Percentiles rank a stretch among this genome's conserved stretches.
These are phyloP conservation scores for Dryas drummondii DNA, from an alignment of 306 rosid species.

Conservation along the genomic window DNA sequence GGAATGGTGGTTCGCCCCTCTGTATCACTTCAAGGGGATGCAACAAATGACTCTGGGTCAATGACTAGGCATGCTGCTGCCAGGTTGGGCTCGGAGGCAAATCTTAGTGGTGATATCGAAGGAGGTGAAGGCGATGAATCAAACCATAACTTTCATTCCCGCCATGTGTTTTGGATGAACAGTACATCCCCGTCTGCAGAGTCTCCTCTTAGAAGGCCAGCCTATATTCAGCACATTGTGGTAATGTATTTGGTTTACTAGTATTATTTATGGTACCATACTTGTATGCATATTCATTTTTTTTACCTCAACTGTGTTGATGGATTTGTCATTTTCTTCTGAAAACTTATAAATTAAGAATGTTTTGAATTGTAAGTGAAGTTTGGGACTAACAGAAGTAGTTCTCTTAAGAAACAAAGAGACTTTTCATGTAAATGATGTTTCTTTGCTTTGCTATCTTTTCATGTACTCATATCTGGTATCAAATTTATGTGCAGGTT, in stretches of 20 bases:
- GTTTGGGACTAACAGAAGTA: no score
- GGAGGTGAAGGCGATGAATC: constrained; percentile 72
- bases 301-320: background rate
- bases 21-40: constrained; percentile 59
- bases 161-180: constrained; percentile 51
- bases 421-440: background rate
- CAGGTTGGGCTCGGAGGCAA: constrained; percentile 59
- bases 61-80: constrained; percentile 50
- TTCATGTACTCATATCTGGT: constrained; percentile 1
- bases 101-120: constrained; percentile 61
- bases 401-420: background rate
- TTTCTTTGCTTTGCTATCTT: background rate
- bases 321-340: background rate
- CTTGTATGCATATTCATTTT: constrained; percentile 11
- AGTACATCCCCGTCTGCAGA: constrained; percentile 90
- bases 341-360: background rate
- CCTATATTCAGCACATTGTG: constrained; percentile 48
- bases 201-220: constrained; percentile 81
- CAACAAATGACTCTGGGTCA: constrained; percentile 62
- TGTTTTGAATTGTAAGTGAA: no score
- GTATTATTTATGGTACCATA: background rate
- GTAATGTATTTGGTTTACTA: constrained; percentile 39
- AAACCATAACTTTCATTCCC: constrained; percentile 54
- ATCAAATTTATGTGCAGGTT: constrained; percentile 51
- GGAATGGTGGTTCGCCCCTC: constrained; percentile 50